Evolutionary conservation across 75 land plant genomes (phyloP), one percentile per base, ranked within the genome.

Genomic region (Ceratopteris richardii): DNA sequence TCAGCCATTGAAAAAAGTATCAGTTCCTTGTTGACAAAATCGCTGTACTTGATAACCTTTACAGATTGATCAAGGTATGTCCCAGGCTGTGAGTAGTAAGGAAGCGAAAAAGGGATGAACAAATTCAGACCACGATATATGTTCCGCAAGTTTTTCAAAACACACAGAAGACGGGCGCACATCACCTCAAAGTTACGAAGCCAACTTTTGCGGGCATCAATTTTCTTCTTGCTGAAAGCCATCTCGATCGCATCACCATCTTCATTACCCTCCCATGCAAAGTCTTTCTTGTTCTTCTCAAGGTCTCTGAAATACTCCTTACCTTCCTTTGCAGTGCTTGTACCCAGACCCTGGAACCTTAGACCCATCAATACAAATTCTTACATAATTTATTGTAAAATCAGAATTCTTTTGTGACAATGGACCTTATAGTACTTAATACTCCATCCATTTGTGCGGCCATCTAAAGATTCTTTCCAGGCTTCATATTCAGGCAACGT

Each of bases 191-290:
- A 95, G 25, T 83, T 89, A 0, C 85, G 75, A n/a, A 95, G 73
- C 99, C 99, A 95, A 37, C 67, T 90, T 66, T 95, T 95, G 44
- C 99, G 77, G n/a, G 81, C 96, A 55, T 95, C 99, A 27, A 89
- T 81, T 62, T 95, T 95, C 60, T 95, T 95, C 85, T 86, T 95
- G 63, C 99, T 95, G 59, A 95, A 95, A 40, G 99, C 99, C 63
- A 95, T 67, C 44, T 95, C 99, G 36, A 95, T 95, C 20, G 96
- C 90, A 58, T 90, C 96, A 14, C 91, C 96, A 77, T 94, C 98
- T 29, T 81, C 56, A 10, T 90, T 78, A 71, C 73, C 64, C 17
- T 28, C 64, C 98, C 98, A 94, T 7, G 77, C 9, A 56, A 94
- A 94, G 33, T 94, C 87, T 56, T 94, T 94, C 56, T 71, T 90